A percentile compares a stretch with the other conserved stretches of the same genome.
Conservation (phyloP, 352 stramenopile species). For the Phytophthora cryptogea region DNA sequence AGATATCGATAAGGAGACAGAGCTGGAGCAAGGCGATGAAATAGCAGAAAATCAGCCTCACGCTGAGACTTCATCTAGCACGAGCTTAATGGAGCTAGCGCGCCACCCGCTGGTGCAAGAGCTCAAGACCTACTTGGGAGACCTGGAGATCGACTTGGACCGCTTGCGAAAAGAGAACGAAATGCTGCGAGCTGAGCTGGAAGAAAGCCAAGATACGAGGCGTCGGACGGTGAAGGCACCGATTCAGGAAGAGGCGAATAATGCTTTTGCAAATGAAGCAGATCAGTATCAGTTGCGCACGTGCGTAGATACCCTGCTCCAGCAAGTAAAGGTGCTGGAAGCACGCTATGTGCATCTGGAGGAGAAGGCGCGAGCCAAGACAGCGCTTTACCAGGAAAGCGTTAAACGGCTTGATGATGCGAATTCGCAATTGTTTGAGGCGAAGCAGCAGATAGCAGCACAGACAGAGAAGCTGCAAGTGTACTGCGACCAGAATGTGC, state of each 20-base stretch:
- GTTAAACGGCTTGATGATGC: slow-evolving; percentile 42
- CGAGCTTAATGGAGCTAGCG: slow-evolving; percentile 5
- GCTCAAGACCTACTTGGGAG: slow-evolving; percentile 44
- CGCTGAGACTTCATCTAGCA: not conserved
- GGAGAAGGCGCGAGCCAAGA: slow-evolving; percentile 40
- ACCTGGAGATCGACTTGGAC: slow-evolving; percentile 53
- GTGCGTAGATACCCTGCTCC: slow-evolving; percentile 37
- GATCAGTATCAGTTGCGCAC: slow-evolving; percentile 39
- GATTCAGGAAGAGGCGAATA: not conserved
- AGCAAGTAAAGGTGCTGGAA: slow-evolving; percentile 59
- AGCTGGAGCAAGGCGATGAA: slow-evolving; percentile 1
- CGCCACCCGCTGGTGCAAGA: slow-evolving; percentile 34
- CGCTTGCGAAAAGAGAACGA: slow-evolving; percentile 61
- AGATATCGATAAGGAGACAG: not conserved
- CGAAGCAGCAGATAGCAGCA: slow-evolving; percentile 43
- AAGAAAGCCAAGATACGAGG: slow-evolving; percentile 5
- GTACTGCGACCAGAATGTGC: slow-evolving; percentile 36
- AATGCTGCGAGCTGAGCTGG: slow-evolving; percentile 42
- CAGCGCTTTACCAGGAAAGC: slow-evolving; percentile 46
- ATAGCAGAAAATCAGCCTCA: not conserved
- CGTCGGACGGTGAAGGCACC: not conserved
- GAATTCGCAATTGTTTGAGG: slow-evolving; percentile 45
- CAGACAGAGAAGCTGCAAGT: slow-evolving; percentile 43
- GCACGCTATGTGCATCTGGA: slow-evolving; percentile 55
- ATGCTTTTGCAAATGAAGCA: not conserved